Conservation (phyloP, 345 rosid genomes). For the Heritiera fomes region DNA sequence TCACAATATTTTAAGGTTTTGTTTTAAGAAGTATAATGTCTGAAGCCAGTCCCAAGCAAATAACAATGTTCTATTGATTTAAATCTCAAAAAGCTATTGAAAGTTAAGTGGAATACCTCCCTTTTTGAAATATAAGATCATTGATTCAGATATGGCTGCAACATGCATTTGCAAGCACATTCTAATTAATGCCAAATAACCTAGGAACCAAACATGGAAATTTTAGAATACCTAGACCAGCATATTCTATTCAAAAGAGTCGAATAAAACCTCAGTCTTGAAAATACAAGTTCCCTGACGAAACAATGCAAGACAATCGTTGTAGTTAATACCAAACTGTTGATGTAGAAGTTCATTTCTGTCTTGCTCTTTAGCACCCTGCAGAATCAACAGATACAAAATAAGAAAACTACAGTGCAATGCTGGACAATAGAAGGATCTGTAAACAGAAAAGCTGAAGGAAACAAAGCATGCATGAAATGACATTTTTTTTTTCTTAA, state of each 20-base stretch:
- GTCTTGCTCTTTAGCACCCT: slow-evolving; percentile 79
- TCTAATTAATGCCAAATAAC: neutral
- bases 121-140: neutral
- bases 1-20: neutral
- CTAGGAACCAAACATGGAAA: slow-evolving; percentile 1
- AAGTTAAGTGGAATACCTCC: neutral
- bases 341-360: slow-evolving; percentile 83
- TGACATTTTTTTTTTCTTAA: neutral
- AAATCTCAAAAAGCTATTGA: neutral
- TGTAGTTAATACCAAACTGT: slow-evolving; percentile 78
- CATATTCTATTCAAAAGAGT: neutral
- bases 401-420: neutral
- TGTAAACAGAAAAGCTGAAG: neutral
- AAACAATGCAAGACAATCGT: slow-evolving; percentile 58
- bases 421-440: neutral
- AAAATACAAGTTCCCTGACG: slow-evolving; percentile 87
- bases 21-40: neutral
- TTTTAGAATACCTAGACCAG: neutral
- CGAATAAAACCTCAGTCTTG: slow-evolving; percentile 58
- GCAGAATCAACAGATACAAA: slow-evolving; percentile 30
- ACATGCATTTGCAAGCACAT: neutral
- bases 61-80: neutral
- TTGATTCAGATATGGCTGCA: neutral
- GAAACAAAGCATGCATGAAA: neutral
- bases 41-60: neutral